A percentile compares a stretch with the other conserved stretches of the same genome.
Conservation (phyloP, 352 stramenopile genomes). For the Porosira glacialis region DNA sequence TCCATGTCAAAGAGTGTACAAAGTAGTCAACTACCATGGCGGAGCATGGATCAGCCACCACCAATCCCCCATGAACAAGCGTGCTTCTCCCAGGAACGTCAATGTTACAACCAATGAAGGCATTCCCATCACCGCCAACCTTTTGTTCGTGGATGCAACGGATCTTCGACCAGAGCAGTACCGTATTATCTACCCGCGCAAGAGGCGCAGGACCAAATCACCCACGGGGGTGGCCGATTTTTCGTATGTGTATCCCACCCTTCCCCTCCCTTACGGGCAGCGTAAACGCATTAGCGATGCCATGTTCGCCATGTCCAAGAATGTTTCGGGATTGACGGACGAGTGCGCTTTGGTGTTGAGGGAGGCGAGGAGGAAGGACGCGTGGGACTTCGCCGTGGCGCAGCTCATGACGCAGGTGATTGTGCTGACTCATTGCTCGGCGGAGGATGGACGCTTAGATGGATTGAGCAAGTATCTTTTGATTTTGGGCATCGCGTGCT, state of each 20-base stretch:
- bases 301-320: slow-evolving; percentile 66
- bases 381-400: slow-evolving; percentile 75
- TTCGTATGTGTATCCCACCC: slow-evolving; percentile 62
- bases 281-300: slow-evolving; percentile 75
- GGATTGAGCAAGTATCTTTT: slow-evolving; percentile 71
- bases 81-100: too few relatives aligned
- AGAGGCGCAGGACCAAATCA: background rate
- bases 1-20: too few relatives aligned
- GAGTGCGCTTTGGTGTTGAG: slow-evolving; percentile 66
- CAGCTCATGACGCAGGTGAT: slow-evolving; percentile 78
- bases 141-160: too few relatives aligned
- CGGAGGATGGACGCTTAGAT: slow-evolving; percentile 66
- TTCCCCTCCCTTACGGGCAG: slow-evolving; percentile 73
- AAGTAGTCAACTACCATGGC: too few relatives aligned
- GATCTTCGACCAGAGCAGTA: too few relatives aligned
- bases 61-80: too few relatives aligned
- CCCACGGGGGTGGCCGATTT: slow-evolving; percentile 19
- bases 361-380: slow-evolving; percentile 66
- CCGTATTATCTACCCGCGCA: too few relatives aligned
- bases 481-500: slow-evolving; percentile 66
- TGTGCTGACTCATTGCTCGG: slow-evolving; percentile 66
- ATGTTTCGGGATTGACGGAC: slow-evolving; percentile 69
- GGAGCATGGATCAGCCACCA: too few relatives aligned
- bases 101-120: too few relatives aligned
- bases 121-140: too few relatives aligned